Evolutionary conservation across 2,329 filamentous ascomycete species (phyloP), one percentile per base, ranked within the genome.

Genomic region (Epichloe typhina): DNA sequence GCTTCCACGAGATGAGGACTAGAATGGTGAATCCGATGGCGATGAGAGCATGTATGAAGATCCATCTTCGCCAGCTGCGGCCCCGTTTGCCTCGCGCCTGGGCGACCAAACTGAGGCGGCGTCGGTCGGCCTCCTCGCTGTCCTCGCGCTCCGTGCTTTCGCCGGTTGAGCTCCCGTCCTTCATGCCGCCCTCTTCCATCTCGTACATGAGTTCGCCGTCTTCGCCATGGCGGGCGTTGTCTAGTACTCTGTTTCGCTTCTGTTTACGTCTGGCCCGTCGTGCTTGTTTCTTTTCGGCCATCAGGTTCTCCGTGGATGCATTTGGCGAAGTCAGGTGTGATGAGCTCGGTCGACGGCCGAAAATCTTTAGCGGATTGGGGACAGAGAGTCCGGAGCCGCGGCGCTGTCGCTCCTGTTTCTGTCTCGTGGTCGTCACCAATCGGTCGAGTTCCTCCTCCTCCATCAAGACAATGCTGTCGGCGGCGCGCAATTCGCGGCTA

Each of bases 151-250:
- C 70, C 71, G 75, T 81, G 65, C 77, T 82, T 0, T 77, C 74
- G 37, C 79, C 79, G 0, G 79, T 82, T 5, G 72, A 73, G 62
- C 77, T 86, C 50, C 83, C 82, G 46, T 84, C 81, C 54, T 76
- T 80, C 61, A 85, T 76, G 2, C 75, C 78, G 1, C 88, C 88
- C 62, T 89, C 84, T 66, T 96, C 90, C 84, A 91, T 88, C 68
- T 93, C 86, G 64, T 88, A 90, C 83, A 95, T 87, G 60, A 94
- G 71, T 64, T 83, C 79, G 38, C 84, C 83, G 57, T 87, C 80
- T 62, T 88, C 85, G 50, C 82, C 82, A 53, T 80, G 66, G 26
- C 71, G 71, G 4, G 79, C 79, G 49, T 76, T 70, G 50, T 72
- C 69, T 58, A 74, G 66, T 61, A 77, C 64, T 56, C 67, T 71